Conservation (phyloP, 805 yeast genomes). For the Starmerella geochares region DNA sequence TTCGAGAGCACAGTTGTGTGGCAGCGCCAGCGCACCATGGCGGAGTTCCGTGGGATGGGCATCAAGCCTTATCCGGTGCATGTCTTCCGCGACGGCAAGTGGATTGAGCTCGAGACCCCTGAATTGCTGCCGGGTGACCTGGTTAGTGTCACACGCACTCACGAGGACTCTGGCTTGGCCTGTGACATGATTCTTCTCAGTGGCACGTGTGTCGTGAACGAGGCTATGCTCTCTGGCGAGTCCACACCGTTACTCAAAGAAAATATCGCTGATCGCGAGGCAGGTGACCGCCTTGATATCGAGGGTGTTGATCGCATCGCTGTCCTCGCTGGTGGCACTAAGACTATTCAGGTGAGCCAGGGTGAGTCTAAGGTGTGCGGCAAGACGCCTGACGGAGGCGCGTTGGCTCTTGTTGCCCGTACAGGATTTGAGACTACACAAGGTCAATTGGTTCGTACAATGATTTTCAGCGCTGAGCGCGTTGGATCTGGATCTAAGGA, state of each 20-base stretch:
- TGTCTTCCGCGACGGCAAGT: conserved; percentile 57
- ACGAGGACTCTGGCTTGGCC: conserved; percentile 84
- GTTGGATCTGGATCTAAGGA: conserved; percentile 93
- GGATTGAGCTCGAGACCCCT: conserved; percentile 62
- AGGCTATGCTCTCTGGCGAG: conserved; percentile 98
- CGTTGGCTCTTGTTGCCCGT: conserved; percentile 76
- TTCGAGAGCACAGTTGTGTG: conserved; percentile 92
- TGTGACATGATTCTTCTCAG: conserved; percentile 80
- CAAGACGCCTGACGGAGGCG: conserved; percentile 82
- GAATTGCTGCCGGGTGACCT: conserved; percentile 80
- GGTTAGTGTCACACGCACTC: conserved; percentile 77
- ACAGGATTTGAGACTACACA: conserved; percentile 99
- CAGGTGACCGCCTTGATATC: conserved; percentile 52
- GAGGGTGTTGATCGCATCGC: conserved; percentile 86
- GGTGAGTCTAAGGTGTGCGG: conserved; percentile 38
- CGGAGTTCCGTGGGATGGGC: conserved; percentile 95
- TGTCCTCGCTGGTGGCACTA: conserved; percentile 88
- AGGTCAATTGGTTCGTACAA: conserved; percentile 92
- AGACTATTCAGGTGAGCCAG: conserved; percentile 79
- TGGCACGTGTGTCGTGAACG: conserved; percentile 92
- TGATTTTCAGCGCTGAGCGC: conserved; percentile 94
- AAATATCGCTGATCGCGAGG: conserved; percentile 74
- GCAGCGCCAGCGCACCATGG: conserved; percentile 89
- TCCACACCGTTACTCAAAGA: conserved; percentile 94
- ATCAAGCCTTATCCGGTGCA: conserved; percentile 77